Conservation (phyloP, 768 basidiomycete genomes). For the Epithele typhae region DNA sequence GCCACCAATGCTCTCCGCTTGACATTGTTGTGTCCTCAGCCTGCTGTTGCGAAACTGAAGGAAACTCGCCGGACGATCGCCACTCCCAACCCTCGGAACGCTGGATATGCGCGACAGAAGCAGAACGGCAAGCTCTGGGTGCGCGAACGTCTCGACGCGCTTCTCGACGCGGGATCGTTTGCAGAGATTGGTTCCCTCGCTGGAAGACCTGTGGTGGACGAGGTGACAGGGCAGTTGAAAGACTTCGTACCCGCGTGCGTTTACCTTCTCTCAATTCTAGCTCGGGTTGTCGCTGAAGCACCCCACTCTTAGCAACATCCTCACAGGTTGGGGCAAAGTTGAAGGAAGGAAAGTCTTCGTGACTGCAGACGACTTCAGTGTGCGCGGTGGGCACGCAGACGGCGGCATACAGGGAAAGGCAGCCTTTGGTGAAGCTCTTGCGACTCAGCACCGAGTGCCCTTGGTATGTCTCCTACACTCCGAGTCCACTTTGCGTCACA, state of each 20-base stretch:
- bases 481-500: neutral
- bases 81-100: slow-evolving; percentile 7
- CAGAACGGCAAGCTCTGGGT: slow-evolving; percentile 17
- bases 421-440: slow-evolving; percentile 13
- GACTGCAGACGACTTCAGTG: slow-evolving; percentile 18
- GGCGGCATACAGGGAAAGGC: slow-evolving; percentile 16
- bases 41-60: slow-evolving; percentile 4
- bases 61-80: neutral
- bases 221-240: slow-evolving; percentile 8
- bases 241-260: slow-evolving; percentile 12
- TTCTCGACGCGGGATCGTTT: slow-evolving; percentile 12
- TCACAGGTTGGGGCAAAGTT: slow-evolving; percentile 14
- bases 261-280: neutral
- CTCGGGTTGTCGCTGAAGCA: no score
- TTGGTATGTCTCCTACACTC: neutral
- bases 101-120: slow-evolving; percentile 14
- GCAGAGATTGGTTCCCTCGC: slow-evolving; percentile 14
- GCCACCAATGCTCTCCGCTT: neutral
- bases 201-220: slow-evolving; percentile 8
- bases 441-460: slow-evolving; percentile 8
- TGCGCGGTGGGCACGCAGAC: slow-evolving; percentile 15
- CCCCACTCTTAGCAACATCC: slow-evolving; percentile 4
- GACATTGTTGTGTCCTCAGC: neutral
- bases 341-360: slow-evolving; percentile 6
- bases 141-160: slow-evolving; percentile 11